These are phyloP conservation scores for Tylopilus subfusipes DNA, from an alignment of 768 basidiomycete genomes.

Conservation along the genomic window DNA sequence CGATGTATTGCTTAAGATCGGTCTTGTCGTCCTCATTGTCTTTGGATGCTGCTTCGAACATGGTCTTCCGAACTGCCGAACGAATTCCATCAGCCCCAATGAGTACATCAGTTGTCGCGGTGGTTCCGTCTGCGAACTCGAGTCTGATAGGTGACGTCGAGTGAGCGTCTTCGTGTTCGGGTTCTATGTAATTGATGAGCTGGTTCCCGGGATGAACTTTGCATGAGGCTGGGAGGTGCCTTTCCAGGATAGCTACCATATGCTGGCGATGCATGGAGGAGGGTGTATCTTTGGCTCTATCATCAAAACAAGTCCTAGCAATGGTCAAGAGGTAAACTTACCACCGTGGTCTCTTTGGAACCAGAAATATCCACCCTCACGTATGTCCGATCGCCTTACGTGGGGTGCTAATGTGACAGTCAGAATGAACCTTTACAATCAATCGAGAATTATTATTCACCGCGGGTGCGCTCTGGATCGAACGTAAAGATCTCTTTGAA, in stretches of 20 bases:
- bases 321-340: constrained; percentile 5
- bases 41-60: constrained; percentile 19
- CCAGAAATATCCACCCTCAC: constrained; percentile 30
- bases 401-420: constrained; percentile 20
- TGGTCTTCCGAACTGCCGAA: constrained; percentile 22
- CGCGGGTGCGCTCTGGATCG: constrained; percentile 11
- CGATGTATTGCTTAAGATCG: constrained; percentile 7
- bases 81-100: constrained; percentile 46
- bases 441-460: constrained; percentile 11
- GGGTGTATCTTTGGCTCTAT: constrained; percentile 1
- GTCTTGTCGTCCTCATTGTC: neutral
- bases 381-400: constrained; percentile 27
- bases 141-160: constrained; percentile 17
- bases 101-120: constrained; percentile 37
- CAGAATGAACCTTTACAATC: constrained; percentile 1
- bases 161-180: constrained; percentile 17
- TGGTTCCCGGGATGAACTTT: constrained; percentile 18
- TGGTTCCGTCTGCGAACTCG: constrained; percentile 12
- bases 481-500: constrained; percentile 17
- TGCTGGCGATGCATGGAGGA: constrained; percentile 22
- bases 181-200: constrained; percentile 14
- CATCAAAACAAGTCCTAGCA: neutral
- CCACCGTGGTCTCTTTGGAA: constrained; percentile 22
- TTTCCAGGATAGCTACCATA: constrained; percentile 15
- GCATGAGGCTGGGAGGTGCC: constrained; percentile 15